phyloP scores from a whole-genome alignment of 2,329 filamentous ascomycete genomes.

The Ophiostoma sp. region DNA sequence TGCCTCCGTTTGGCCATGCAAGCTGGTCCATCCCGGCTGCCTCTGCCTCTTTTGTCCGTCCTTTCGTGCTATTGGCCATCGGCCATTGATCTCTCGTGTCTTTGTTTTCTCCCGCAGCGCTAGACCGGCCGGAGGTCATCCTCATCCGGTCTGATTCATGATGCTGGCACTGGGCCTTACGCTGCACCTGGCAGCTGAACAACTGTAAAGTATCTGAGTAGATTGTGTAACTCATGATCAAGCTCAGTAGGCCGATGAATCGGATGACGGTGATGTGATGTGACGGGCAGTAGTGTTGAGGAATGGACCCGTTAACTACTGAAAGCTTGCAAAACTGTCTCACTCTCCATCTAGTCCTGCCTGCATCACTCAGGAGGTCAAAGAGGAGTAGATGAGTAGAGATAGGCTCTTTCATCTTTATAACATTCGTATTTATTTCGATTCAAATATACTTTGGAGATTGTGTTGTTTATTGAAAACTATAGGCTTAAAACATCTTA shows the following conservation, averaged over 20 bases:
- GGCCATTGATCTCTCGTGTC: neutral
- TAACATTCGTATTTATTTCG: neutral
- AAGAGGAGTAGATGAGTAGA: neutral
- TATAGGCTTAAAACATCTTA: neutral
- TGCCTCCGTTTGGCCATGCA: constrained; percentile 1
- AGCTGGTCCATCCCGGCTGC: constrained; percentile 6
- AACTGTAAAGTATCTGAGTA: neutral
- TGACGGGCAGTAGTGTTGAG: constrained; percentile 5
- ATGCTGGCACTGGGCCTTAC: neutral
- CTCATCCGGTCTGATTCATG: neutral
- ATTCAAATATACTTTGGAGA: neutral
- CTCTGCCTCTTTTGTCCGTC: neutral
- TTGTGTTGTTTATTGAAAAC: neutral
- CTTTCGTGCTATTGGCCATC: neutral
- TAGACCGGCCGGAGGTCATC: neutral
- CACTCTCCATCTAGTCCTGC: neutral
- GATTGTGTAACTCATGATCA: neutral
- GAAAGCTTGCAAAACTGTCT: constrained; percentile 5
- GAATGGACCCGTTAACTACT: neutral
- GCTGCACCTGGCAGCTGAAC: too few relatives aligned
- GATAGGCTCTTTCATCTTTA: neutral
- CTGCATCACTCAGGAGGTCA: neutral
- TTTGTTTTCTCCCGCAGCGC: neutral
- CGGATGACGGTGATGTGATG: neutral
- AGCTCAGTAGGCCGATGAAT: neutral